phyloP scores from a whole-genome alignment of 352 stramenopile genomes.

The Pythium diclinum region DNA sequence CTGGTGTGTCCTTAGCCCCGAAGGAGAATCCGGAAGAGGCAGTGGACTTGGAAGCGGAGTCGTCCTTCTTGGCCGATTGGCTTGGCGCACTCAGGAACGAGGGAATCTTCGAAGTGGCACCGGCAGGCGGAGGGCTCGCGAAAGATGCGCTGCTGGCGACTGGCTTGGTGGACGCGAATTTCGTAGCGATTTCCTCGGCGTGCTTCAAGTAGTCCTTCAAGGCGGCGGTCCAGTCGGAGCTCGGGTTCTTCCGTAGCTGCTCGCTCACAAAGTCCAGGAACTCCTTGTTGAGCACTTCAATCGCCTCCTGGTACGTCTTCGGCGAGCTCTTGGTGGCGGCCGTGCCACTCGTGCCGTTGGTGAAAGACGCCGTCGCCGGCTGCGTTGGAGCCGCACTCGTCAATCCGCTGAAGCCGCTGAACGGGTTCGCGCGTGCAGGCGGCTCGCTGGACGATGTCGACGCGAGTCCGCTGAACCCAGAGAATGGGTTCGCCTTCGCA shows the following conservation, averaged over 20 bases:
- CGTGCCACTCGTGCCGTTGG: constrained; percentile 4
- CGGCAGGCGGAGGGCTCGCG: neutral
- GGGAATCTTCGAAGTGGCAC: constrained; percentile 13
- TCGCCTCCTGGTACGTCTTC: constrained; percentile 68
- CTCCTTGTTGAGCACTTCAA: constrained; percentile 77
- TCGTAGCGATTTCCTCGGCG: constrained; percentile 50
- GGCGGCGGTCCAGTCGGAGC: constrained; percentile 56
- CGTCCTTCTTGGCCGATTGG: constrained; percentile 9
- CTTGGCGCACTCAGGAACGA: constrained; percentile 17
- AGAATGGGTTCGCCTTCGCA: constrained; percentile 54
- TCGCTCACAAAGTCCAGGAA: constrained; percentile 72
- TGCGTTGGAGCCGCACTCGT: constrained; percentile 8
- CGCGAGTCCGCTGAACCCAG: constrained; percentile 59
- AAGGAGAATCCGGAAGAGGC: constrained; percentile 27
- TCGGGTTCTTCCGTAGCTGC: constrained; percentile 66
- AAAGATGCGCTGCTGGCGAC: constrained; percentile 31
- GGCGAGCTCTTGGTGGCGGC: constrained; percentile 2
- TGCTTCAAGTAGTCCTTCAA: constrained; percentile 78
- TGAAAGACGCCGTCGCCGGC: neutral
- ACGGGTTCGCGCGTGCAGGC: constrained; percentile 25
- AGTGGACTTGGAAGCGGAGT: constrained; percentile 8
- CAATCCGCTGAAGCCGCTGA: constrained; percentile 33
- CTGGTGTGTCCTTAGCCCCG: constrained; percentile 11
- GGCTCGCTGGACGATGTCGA: constrained; percentile 16
- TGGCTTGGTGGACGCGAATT: constrained; percentile 61